Percentiles rank a stretch among this genome's conserved stretches.
phyloP scores from a whole-genome alignment of 202 grass and related monocot genomes.

The Digitaria exilis region DNA sequence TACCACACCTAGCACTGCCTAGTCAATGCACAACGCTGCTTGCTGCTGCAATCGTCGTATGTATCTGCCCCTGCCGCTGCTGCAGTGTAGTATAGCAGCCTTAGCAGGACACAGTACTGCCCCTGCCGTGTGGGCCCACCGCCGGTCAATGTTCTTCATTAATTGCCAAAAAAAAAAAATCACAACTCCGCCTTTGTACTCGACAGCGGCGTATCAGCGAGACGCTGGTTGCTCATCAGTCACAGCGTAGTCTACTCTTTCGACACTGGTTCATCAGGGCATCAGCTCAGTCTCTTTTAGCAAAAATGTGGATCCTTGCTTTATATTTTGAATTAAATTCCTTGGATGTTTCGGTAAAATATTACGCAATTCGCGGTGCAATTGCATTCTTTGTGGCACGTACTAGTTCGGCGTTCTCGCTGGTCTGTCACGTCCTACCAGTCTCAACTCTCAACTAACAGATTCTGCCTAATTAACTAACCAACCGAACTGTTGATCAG shows the following conservation, averaged over 20 bases:
- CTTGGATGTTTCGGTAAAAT: neutral
- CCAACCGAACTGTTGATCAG: neutral
- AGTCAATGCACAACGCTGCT: conserved; percentile 34
- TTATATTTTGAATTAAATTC: neutral
- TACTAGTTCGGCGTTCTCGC: conserved; percentile 7
- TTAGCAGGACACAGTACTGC: neutral
- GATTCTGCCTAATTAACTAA: neutral
- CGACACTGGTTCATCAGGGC: neutral
- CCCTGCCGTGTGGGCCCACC: conserved; percentile 1
- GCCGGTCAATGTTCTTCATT: conserved; percentile 12
- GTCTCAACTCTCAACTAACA: neutral
- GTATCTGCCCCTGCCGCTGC: neutral
- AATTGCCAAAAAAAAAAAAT: neutral
- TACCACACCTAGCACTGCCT: neutral
- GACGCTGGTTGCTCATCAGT: too few species aligned
- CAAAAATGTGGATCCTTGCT: neutral
- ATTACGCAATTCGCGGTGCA: neutral
- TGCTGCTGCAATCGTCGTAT: neutral
- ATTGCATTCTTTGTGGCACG: neutral
- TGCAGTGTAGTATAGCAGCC: too few species aligned
- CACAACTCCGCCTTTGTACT: neutral
- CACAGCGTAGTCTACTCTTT: neutral
- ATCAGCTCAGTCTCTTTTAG: neutral
- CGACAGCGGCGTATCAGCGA: neutral
- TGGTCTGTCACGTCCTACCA: conserved; percentile 21